Evolutionary conservation across 345 rosid species (phyloP), one percentile per base, ranked within the genome.

Genomic region (Salix dunnii): DNA sequence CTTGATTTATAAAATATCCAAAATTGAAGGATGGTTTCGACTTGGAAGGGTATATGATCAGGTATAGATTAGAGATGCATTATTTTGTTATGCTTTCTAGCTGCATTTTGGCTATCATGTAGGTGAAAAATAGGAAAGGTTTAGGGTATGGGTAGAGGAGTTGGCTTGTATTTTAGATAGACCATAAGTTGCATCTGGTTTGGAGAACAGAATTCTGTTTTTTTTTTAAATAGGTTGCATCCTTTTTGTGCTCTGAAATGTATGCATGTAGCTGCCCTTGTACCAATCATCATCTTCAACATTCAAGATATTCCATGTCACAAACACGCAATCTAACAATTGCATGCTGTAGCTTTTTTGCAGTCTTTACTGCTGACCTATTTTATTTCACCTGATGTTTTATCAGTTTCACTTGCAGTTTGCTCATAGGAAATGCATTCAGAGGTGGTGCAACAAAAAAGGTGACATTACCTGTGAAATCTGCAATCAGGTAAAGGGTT

Each of bases 361-460:
- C 13, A 3, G 62, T 58, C 62, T 58, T 58, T n/a, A 3, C 62
- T 58, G 62, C 28, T 4, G 2, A 7, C 14, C 14, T 10, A n/a
- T 58, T 25, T 13, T 23, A 64, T 46, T 46, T 63, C 28, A 46
- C 49, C 74, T 78, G 71, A 78, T 40, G 6, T 72, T 68, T 69
- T 63, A 3, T 71, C 55, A 18, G 13, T 74, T 67, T 42, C 70
- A 8, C 66, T 5, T 58, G 76, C 60, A 88, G 93, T 90, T 90
- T 86, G 94, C 91, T 78, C 94, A 90, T 75, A 79, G 91, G 84
- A 90, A 82, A 78, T 90, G 94, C 82, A 87, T 88, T 69, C 94
- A 90, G 81, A 87, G 85, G 76, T 90, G 94, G 94, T 90, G 94
- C 82, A 86, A 86, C 82, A 88, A 88, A 74, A 90, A 90, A 74